Evolutionary conservation across 1,284 basidiomycete species (phyloP).

Genomic region (Xanthoconium separans): DNA sequence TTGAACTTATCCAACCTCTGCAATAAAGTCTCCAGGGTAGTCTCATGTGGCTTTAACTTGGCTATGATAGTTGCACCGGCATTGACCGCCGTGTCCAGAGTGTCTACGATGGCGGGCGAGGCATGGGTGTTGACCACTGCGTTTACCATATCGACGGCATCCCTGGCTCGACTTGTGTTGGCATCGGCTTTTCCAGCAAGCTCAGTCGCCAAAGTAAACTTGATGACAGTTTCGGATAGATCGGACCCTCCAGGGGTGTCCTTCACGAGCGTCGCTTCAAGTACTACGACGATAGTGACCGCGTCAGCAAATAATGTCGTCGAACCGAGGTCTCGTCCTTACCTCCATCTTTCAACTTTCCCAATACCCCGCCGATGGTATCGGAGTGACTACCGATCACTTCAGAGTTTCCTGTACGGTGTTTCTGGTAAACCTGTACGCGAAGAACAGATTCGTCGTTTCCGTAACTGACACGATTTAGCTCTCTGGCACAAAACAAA

Average conservation of each 20-base stretch:
- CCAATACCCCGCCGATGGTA: neutral
- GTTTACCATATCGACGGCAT: neutral
- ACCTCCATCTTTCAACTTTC: neutral
- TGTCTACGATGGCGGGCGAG: neutral
- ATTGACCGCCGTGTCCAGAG: neutral
- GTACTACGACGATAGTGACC: neutral
- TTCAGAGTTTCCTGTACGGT: neutral
- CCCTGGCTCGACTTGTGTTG: neutral
- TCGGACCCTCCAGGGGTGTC: neutral
- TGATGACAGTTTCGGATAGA: neutral
- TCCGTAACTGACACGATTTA: slow-evolving; percentile 1
- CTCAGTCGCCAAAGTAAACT: neutral
- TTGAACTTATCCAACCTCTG: too few relatives aligned
- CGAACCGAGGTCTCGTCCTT: neutral
- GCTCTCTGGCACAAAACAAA: neutral
- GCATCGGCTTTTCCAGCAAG: neutral
- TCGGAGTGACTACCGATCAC: neutral
- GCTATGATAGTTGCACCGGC: neutral
- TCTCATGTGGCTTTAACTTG: too few relatives aligned
- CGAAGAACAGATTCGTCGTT: neutral
- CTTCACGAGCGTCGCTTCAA: neutral
- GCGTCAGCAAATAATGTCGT: neutral
- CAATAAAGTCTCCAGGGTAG: too few relatives aligned
- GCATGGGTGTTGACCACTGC: neutral
- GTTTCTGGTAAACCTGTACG: neutral